These are phyloP conservation scores for Rhipidocladum racemiflorum DNA, from an alignment of 176 grass and related monocot genomes.

Conservation along the genomic window DNA sequence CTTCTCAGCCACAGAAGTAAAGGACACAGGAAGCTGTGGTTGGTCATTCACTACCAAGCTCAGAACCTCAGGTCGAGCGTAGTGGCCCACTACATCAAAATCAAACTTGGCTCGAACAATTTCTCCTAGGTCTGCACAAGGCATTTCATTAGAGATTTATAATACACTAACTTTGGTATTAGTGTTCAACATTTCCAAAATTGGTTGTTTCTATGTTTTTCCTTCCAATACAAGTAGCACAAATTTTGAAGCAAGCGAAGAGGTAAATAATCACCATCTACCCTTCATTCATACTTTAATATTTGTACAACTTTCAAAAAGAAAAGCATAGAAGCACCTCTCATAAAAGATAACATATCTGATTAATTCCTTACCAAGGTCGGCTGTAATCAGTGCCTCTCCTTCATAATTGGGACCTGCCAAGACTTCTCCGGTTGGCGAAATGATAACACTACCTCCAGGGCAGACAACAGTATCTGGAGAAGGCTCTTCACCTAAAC, in stretches of 20 bases:
- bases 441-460: slow-evolving; percentile 94
- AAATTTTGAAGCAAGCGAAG: too few species aligned
- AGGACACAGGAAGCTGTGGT: slow-evolving; percentile 64
- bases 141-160: not conserved
- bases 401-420: slow-evolving; percentile 90
- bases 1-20: slow-evolving; percentile 46
- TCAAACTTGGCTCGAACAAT: slow-evolving; percentile 91
- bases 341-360: not conserved
- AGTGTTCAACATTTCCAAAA: not conserved
- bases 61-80: slow-evolving; percentile 80
- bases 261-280: too few species aligned
- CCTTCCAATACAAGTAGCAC: too few species aligned
- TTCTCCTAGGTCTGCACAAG: slow-evolving; percentile 69
- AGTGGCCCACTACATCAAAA: slow-evolving; percentile 91
- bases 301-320: too few species aligned
- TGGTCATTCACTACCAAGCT: slow-evolving; percentile 77
- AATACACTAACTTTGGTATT: not conserved
- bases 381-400: slow-evolving; percentile 71
- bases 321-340: too few species aligned
- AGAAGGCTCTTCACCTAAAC: slow-evolving; percentile 72
- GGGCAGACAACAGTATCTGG: slow-evolving; percentile 73
- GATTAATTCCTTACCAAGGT: slow-evolving; percentile 56
- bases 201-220: too few species aligned
- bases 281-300: too few species aligned
- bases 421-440: slow-evolving; percentile 69